Percentiles rank a stretch among this genome's conserved stretches.
These are phyloP conservation scores for Candida pseudofarinosa DNA, from an alignment of 805 yeast species.

Conservation along the genomic window DNA sequence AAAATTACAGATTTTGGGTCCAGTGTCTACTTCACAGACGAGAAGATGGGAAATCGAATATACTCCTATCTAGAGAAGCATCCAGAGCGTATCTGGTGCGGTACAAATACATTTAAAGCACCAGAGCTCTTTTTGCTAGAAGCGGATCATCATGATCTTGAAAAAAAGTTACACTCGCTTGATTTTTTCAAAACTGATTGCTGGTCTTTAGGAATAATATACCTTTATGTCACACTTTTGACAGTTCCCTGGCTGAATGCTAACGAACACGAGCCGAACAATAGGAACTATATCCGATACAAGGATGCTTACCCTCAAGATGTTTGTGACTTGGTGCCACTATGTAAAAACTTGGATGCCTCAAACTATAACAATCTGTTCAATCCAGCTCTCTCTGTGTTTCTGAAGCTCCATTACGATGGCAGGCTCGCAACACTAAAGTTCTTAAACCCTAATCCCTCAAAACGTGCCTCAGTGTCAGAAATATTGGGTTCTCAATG, in stretches of 20 bases:
- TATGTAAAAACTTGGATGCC: constrained; percentile 25
- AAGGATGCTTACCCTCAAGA: constrained; percentile 24
- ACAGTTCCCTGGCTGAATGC: constrained; percentile 48
- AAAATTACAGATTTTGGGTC: constrained; percentile 52
- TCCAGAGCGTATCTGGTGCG: constrained; percentile 30
- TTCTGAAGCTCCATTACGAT: constrained; percentile 36
- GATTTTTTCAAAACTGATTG: constrained; percentile 39
- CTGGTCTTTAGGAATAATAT: constrained; percentile 52
- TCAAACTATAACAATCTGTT: constrained; percentile 10
- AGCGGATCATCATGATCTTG: constrained; percentile 3
- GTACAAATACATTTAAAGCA: constrained; percentile 52
- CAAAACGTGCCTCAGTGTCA: constrained; percentile 19
- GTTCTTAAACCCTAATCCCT: constrained; percentile 30
- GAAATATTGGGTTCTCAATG: constrained; percentile 29
- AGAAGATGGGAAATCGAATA: constrained; percentile 11
- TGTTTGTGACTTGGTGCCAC: constrained; percentile 14
- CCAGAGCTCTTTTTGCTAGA: constrained; percentile 44
- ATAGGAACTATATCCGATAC: constrained; percentile 18
- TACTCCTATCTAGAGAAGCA: constrained; percentile 9
- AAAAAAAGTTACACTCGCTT: constrained; percentile 8
- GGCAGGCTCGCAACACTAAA: constrained; percentile 28
- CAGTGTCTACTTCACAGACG: constrained; percentile 30
- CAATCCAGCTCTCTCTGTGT: constrained; percentile 31
- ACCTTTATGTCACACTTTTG: constrained; percentile 42
- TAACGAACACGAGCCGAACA: constrained; percentile 17